These are phyloP conservation scores for Hamigera avellanea DNA, from an alignment of 495 filamentous ascomycete species.

Conservation along the genomic window DNA sequence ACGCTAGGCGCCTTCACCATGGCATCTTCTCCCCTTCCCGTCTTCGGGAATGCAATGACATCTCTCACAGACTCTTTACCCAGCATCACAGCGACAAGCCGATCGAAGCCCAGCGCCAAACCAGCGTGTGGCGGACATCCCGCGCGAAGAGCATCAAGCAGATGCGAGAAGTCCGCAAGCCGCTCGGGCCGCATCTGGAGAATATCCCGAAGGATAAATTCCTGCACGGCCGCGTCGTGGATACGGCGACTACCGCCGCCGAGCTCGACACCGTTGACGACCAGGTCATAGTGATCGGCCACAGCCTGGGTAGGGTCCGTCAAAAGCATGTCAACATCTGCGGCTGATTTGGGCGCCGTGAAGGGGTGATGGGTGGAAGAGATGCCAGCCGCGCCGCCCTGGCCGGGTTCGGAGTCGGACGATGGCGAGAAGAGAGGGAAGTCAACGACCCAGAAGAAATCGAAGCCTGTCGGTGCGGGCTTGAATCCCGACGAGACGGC, in stretches of 20 bases:
- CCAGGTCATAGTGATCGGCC: constrained; percentile 87
- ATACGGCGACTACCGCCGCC: constrained; percentile 91
- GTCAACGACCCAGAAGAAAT: constrained; percentile 72
- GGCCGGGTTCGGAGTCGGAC: constrained; percentile 61
- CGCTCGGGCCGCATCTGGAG: constrained; percentile 52
- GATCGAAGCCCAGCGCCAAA: constrained; percentile 84
- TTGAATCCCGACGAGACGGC: constrained; percentile 51
- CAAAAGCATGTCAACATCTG: constrained; percentile 64
- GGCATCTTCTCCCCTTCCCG: constrained; percentile 64
- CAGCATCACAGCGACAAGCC: constrained; percentile 70
- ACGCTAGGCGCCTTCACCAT: constrained; percentile 63
- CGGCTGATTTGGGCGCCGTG: constrained; percentile 64
- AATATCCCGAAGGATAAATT: constrained; percentile 75
- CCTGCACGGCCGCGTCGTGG: constrained; percentile 73
- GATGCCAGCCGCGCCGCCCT: constrained; percentile 69
- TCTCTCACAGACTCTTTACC: constrained; percentile 68
- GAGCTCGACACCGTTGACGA: constrained; percentile 90
- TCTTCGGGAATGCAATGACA: constrained; percentile 96
- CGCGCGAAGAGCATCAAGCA: constrained; percentile 67
- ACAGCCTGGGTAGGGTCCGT: constrained; percentile 58
- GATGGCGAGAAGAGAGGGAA: constrained; percentile 84
- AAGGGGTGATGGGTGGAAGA: constrained; percentile 93
- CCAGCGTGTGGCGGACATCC: constrained; percentile 98
- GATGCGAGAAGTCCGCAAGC: constrained; percentile 67
- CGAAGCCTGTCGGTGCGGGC: constrained; percentile 40